phyloP scores from a whole-genome alignment of 2,329 filamentous ascomycete species.

The Ophiostoma sp. region DNA sequence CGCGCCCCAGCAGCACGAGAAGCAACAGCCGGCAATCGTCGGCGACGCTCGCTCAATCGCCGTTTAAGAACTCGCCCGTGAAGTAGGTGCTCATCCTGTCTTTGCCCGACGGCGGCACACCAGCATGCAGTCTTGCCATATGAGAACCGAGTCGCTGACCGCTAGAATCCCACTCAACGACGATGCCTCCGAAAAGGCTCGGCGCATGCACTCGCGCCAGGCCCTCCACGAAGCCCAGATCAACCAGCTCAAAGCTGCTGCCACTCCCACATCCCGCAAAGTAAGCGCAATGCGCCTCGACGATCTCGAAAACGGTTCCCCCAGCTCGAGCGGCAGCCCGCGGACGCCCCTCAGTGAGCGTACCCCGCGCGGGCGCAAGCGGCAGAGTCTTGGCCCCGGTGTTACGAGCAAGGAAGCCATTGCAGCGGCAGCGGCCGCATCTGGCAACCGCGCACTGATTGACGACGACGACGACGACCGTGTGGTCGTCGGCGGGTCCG shows the following conservation, averaged over 20 bases:
- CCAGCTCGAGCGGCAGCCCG: slow-evolving; percentile 45
- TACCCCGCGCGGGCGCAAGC: slow-evolving; percentile 36
- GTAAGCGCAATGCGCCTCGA: slow-evolving; percentile 51
- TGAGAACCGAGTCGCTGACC: neutral
- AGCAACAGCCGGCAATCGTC: slow-evolving; percentile 41
- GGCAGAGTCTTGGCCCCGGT: slow-evolving; percentile 26
- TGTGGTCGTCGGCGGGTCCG: slow-evolving; percentile 56
- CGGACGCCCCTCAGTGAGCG: slow-evolving; percentile 42
- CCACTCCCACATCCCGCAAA: slow-evolving; percentile 62
- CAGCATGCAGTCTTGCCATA: too few species aligned
- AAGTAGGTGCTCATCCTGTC: slow-evolving; percentile 43
- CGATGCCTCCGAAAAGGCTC: slow-evolving; percentile 86
- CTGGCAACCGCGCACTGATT: slow-evolving; percentile 14
- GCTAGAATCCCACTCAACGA: slow-evolving; percentile 89
- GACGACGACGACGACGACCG: slow-evolving; percentile 48
- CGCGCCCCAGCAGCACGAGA: slow-evolving; percentile 41
- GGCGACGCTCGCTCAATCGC: slow-evolving; percentile 44
- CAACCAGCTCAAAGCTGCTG: slow-evolving; percentile 77
- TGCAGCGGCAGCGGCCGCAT: slow-evolving; percentile 15
- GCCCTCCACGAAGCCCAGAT: slow-evolving; percentile 85
- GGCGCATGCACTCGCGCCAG: slow-evolving; percentile 78
- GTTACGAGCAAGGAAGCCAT: slow-evolving; percentile 30
- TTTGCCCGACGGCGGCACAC: neutral
- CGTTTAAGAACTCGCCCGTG: slow-evolving; percentile 54
- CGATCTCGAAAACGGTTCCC: slow-evolving; percentile 50